phyloP scores from a whole-genome alignment of 177 flowering plant genomes.

The Vitis hybrid region DNA sequence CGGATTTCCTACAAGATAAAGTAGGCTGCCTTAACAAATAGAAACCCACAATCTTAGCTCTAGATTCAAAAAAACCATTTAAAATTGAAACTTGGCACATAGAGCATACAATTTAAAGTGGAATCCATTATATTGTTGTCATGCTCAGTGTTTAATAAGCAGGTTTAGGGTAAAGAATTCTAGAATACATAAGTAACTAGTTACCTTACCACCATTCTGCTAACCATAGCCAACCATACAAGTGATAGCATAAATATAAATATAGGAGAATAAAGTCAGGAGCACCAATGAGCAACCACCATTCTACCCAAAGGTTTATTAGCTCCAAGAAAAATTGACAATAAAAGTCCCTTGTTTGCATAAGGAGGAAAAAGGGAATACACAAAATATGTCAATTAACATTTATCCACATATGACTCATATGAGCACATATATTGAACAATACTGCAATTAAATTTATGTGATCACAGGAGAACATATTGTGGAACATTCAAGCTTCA shows the following conservation, averaged over 20 bases:
- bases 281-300: no score
- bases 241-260: no score
- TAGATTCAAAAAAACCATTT: background rate
- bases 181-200: background rate
- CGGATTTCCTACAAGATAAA: slow-evolving; percentile 74
- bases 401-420: background rate
- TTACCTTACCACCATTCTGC: background rate
- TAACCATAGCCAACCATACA: no score
- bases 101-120: background rate
- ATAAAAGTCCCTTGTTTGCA: no score
- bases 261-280: no score
- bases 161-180: no score
- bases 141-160: background rate
- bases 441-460: background rate
- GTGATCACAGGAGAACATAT: background rate
- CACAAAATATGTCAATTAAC: background rate
- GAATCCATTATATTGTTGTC: background rate
- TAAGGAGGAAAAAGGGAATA: no score
- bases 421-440: background rate
- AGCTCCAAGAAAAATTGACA: no score
- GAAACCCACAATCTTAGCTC: background rate
- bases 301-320: no score
- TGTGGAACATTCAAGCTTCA: background rate
- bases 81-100: background rate
- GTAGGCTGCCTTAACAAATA: background rate